Evolutionary conservation across 1,284 basidiomycete genomes (phyloP).

Genomic region (Pyrrhoderma noxium): DNA sequence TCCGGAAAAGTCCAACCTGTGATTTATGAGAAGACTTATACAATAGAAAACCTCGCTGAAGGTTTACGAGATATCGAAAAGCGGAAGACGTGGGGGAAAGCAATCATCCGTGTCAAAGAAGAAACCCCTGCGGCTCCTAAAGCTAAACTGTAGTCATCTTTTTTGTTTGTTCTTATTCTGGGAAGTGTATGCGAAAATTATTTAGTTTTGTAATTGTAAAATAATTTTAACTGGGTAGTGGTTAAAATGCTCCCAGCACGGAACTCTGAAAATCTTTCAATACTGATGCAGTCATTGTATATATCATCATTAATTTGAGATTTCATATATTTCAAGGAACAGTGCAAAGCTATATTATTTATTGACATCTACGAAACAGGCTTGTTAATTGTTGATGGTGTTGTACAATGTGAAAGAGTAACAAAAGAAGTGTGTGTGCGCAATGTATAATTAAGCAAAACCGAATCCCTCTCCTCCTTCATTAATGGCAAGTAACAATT

Average conservation of each 20-base stretch:
- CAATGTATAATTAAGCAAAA: conserved; percentile 47
- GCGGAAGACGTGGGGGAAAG: conserved; percentile 93
- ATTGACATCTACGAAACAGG: conserved; percentile 1
- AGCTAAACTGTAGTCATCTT: too few species aligned
- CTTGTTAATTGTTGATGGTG: conserved; percentile 1
- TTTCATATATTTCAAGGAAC: neutral
- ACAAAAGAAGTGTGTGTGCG: neutral
- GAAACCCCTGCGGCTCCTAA: conserved; percentile 21
- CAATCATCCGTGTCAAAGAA: conserved; percentile 58
- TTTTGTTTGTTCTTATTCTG: too few species aligned
- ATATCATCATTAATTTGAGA: neutral
- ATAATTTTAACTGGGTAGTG: too few species aligned
- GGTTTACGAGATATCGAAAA: conserved; percentile 71
- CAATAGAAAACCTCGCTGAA: conserved; percentile 47
- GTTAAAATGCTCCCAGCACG: too few species aligned
- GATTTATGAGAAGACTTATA: conserved; percentile 65
- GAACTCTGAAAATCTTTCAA: too few species aligned
- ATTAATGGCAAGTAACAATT: conserved; percentile 82
- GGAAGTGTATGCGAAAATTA: neutral
- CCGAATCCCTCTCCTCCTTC: conserved; percentile 92
- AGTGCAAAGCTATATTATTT: neutral
- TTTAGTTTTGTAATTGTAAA: neutral
- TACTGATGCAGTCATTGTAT: too few species aligned
- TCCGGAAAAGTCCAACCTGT: conserved; percentile 65
- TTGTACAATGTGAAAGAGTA: conserved; percentile 13